These are phyloP conservation scores for Miscanthus lutarioriparius DNA, from an alignment of 176 grass and related monocot genomes.

Conservation along the genomic window DNA sequence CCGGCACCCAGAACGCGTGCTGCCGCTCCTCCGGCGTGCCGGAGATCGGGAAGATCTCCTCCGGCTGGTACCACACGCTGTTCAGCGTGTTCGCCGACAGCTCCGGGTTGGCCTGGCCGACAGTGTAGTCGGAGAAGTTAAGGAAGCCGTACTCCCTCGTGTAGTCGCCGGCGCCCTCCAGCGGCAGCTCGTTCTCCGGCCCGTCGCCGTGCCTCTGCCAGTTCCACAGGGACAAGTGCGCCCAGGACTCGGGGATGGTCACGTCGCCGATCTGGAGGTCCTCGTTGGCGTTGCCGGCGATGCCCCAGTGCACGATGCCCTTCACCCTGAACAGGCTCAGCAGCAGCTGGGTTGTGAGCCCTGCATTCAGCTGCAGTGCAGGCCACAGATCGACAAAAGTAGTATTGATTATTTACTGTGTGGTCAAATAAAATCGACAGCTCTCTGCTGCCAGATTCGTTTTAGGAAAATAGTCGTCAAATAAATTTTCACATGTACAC, in stretches of 20 bases:
- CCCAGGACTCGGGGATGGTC: slow-evolving; percentile 58
- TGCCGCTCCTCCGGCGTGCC: slow-evolving; percentile 51
- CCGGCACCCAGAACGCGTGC: slow-evolving; percentile 67
- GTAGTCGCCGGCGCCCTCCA: slow-evolving; percentile 54
- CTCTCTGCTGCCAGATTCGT: too few species aligned
- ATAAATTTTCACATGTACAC: not conserved
- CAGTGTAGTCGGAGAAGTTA: slow-evolving; percentile 64
- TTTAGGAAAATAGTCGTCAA: too few species aligned
- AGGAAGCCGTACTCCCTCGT: slow-evolving; percentile 49
- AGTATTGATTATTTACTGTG: too few species aligned
- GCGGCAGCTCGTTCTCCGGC: slow-evolving; percentile 31
- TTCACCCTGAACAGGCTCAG: slow-evolving; percentile 54
- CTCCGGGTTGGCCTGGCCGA: not conserved
- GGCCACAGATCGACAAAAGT: too few species aligned
- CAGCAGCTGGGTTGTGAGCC: slow-evolving; percentile 57
- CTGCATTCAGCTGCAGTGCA: slow-evolving; percentile 59
- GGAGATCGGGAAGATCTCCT: slow-evolving; percentile 55
- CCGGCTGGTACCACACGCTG: slow-evolving; percentile 65
- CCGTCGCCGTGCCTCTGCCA: slow-evolving; percentile 59
- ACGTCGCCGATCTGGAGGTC: slow-evolving; percentile 68
- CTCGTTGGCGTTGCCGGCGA: slow-evolving; percentile 53
- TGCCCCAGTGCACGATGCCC: slow-evolving; percentile 67
- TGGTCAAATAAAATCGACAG: too few species aligned
- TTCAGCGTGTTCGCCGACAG: slow-evolving; percentile 43
- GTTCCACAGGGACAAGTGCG: slow-evolving; percentile 60